Evolutionary conservation across 2,329 filamentous ascomycete species (phyloP).

Genomic region (Trichoderma harzianum): DNA sequence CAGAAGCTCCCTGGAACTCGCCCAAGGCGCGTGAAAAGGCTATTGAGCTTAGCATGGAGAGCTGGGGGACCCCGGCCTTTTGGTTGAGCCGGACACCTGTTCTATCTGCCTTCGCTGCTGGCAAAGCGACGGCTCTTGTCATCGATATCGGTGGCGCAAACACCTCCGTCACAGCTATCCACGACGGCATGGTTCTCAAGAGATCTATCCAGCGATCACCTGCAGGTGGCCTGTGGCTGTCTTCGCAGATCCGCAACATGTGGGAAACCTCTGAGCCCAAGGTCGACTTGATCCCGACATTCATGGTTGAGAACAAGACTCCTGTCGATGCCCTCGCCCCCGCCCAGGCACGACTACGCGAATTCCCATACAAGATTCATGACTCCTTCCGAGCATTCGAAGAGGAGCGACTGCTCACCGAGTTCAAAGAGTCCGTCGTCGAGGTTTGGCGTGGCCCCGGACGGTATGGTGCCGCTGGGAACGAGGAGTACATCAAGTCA

Average conservation of each 20-base stretch:
- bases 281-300: constrained; percentile 77
- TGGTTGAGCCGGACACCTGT: constrained; percentile 89
- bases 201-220: constrained; percentile 83
- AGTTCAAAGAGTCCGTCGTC: constrained; percentile 97
- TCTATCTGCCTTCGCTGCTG: constrained; percentile 84
- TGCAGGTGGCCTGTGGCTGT: constrained; percentile 85
- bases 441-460: constrained; percentile 86
- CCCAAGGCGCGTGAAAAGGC: constrained; percentile 86
- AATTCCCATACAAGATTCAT: constrained; percentile 59
- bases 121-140: constrained; percentile 89
- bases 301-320: constrained; percentile 81
- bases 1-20: constrained; percentile 90
- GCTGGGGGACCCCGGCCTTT: constrained; percentile 92
- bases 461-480: constrained; percentile 60
- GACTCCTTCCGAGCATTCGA: constrained; percentile 77
- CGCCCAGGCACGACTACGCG: constrained; percentile 70
- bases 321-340: constrained; percentile 82
- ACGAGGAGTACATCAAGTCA: constrained; percentile 70
- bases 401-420: constrained; percentile 87
- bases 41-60: constrained; percentile 96
- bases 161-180: constrained; percentile 83
- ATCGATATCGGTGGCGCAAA: constrained; percentile 88
- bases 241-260: constrained; percentile 78
- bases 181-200: constrained; percentile 92
- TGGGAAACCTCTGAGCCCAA: constrained; percentile 68